Base-by-base conservation (phyloP, 495 filamentous ascomycete genomes). In the Sabuloglossum arenarium region DNA sequence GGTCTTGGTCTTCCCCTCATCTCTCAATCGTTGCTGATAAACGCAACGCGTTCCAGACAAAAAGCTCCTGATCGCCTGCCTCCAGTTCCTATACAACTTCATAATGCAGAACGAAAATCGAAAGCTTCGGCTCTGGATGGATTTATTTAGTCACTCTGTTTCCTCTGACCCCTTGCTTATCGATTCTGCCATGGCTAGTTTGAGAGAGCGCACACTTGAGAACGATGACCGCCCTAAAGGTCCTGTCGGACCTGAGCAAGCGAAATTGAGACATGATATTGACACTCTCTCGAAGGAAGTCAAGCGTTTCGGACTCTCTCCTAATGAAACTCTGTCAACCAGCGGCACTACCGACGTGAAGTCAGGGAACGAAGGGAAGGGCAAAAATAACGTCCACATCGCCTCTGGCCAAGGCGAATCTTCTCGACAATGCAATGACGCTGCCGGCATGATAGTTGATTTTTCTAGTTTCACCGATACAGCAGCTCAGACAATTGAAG, bases 31-130 rank as follows among this genome's bases (percentile, higher is more conserved):
- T 51, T 4, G 47, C 25, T 51, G 28, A 51, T 32, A 23, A 53
- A 42, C 59, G 65, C 50, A 61, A 19, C 25, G 14, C 29, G 16
- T 1, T 27, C 19, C 29, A 82, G 78, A 88, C 69, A 96, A 96
- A 67, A 89, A 88, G 63, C 75, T 94, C 3, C 73, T 96, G 28
- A 88, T 94, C 24, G 91, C 85, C 0, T 84, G 84, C 53, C 75
- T 96, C 12, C 89, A 96, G 66, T 87, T 90, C 63, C 77, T 89
- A 28, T 88, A 94, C 64, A 96, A 96, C 62, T 84, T 90, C 67
- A 84, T 88, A 28, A 85, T 87, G 69, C 84, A 86, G 60, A 94
- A 96, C 56, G 88, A 96, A 66, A 76, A 85, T 30, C 83, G 86
- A 54, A 94, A 96, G 70, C 83, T 94, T 72, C 74, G 85, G 2